A percentile compares a stretch with the other conserved stretches of the same genome.
Conservation (phyloP, 768 basidiomycete genomes). For the Hygrophorus russula region DNA sequence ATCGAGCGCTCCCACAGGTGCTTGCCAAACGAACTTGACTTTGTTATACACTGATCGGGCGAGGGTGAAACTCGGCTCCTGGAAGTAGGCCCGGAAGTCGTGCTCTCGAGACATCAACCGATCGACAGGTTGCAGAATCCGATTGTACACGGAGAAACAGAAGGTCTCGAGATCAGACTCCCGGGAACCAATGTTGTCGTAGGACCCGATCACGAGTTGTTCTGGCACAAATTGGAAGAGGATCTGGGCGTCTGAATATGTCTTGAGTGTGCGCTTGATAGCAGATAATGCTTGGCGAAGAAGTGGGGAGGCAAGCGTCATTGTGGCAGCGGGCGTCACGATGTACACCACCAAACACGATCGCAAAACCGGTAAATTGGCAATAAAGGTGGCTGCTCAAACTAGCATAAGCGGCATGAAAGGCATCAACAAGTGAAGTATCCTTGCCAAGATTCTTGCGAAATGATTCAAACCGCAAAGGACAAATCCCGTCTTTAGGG, state of each 20-base stretch:
- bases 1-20: constrained; percentile 25
- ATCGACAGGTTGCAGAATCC: constrained; percentile 49
- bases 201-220: constrained; percentile 35
- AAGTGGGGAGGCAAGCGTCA: constrained; percentile 52
- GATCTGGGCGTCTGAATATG: constrained; percentile 36
- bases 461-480: constrained; percentile 54
- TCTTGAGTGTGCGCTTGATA: constrained; percentile 43
- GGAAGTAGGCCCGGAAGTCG: constrained; percentile 38
- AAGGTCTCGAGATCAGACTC: constrained; percentile 37
- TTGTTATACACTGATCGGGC: constrained; percentile 32
- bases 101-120: constrained; percentile 46
- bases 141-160: constrained; percentile 60
- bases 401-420: constrained; percentile 3
- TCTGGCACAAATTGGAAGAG: constrained; percentile 72
- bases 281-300: constrained; percentile 63
- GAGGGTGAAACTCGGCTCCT: constrained; percentile 56
- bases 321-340: constrained; percentile 45
- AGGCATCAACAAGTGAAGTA: background rate
- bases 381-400: constrained; percentile 36
- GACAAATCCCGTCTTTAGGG: constrained; percentile 44
- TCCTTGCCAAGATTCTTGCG: constrained; percentile 52
- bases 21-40: constrained; percentile 19
- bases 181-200: constrained; percentile 30
- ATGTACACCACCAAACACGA: constrained; percentile 56
- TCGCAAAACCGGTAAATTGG: constrained; percentile 25